Conservation (phyloP, 2,329 filamentous ascomycete species). For the Neopestalotiopsis sp. region DNA sequence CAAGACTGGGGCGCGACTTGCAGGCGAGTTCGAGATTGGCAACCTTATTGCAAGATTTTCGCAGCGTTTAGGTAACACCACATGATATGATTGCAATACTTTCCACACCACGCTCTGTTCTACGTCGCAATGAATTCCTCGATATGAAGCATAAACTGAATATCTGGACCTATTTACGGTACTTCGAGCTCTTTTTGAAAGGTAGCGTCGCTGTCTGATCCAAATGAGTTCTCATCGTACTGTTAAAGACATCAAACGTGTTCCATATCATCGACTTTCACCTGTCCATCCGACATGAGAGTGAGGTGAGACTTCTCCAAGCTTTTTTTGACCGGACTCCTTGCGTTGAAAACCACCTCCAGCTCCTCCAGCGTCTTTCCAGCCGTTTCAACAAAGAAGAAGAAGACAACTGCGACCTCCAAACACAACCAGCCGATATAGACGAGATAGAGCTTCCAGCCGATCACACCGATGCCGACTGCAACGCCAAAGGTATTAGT, state of each 20-base stretch:
- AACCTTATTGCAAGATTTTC: too few species aligned
- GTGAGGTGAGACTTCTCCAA: slow-evolving; percentile 25
- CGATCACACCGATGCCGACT: slow-evolving; percentile 37
- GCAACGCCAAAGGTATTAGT: slow-evolving; percentile 51
- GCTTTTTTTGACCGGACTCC: slow-evolving; percentile 17
- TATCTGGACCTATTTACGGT: too few species aligned
- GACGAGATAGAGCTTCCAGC: slow-evolving; percentile 29
- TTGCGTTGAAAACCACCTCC: slow-evolving; percentile 17
- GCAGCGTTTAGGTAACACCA: too few species aligned
- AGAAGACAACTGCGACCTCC: slow-evolving; percentile 19
- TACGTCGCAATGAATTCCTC: too few species aligned
- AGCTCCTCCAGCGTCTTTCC: slow-evolving; percentile 20
- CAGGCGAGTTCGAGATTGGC: too few species aligned
- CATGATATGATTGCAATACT: too few species aligned
- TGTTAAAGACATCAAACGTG: not conserved
- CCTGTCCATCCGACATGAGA: not conserved
- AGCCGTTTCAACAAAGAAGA: slow-evolving; percentile 21
- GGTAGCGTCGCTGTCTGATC: too few species aligned
- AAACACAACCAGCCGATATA: slow-evolving; percentile 17
- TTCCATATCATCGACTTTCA: not conserved
- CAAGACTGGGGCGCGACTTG: too few species aligned
- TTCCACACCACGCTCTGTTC: too few species aligned
- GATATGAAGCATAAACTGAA: too few species aligned
- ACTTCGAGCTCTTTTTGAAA: too few species aligned
- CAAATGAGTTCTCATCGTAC: not conserved